phyloP scores from a whole-genome alignment of 1,284 basidiomycete species.

The Melampsora larici-populina region DNA sequence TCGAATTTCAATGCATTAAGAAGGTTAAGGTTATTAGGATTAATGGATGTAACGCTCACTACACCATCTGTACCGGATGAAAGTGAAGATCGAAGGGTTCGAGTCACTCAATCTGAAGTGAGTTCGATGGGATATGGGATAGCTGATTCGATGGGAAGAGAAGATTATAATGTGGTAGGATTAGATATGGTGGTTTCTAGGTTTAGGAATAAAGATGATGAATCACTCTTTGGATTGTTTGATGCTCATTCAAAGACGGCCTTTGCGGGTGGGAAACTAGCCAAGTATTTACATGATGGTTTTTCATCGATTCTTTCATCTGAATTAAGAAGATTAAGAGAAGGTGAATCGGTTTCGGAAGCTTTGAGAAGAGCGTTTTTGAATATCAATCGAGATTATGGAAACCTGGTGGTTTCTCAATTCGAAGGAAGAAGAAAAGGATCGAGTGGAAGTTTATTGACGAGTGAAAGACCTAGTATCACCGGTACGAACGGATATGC shows the following conservation, averaged over 20 bases:
- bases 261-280: slow-evolving; percentile 53
- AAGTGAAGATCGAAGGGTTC: slow-evolving; percentile 81
- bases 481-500: slow-evolving; percentile 44
- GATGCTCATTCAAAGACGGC: slow-evolving; percentile 65
- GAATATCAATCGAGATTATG: slow-evolving; percentile 68
- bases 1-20: slow-evolving; percentile 82
- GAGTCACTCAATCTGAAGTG: slow-evolving; percentile 85
- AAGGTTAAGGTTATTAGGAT: slow-evolving; percentile 79
- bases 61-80: slow-evolving; percentile 84
- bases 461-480: slow-evolving; percentile 51
- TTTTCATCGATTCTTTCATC: slow-evolving; percentile 65
- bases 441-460: slow-evolving; percentile 64
- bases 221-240: slow-evolving; percentile 96
- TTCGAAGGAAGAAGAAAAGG: slow-evolving; percentile 63
- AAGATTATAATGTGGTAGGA: slow-evolving; percentile 59
- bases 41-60: slow-evolving; percentile 96
- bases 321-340: slow-evolving; percentile 62
- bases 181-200: slow-evolving; percentile 87
- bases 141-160: slow-evolving; percentile 81
- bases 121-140: slow-evolving; percentile 96
- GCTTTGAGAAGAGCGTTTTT: slow-evolving; percentile 82
- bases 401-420: slow-evolving; percentile 63
- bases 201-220: slow-evolving; percentile 71
- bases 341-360: slow-evolving; percentile 65
- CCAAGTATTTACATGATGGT: slow-evolving; percentile 75